phyloP scores from a whole-genome alignment of 306 rosid species.

The Betula pendula region DNA sequence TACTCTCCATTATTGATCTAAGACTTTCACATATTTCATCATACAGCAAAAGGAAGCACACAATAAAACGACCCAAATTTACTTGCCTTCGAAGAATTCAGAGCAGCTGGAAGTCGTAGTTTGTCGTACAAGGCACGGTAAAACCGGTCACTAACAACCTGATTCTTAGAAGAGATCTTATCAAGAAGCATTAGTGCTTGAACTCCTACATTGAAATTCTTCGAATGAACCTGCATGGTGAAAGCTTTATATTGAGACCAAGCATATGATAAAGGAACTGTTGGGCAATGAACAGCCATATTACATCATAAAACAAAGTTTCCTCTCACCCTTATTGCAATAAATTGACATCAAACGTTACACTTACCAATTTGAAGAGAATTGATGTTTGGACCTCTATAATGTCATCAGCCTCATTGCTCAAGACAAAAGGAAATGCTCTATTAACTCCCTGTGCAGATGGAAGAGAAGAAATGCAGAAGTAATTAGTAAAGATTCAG shows the following conservation, averaged over 20 bases:
- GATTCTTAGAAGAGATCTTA: conserved; percentile 92
- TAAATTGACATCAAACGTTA: conserved; percentile 20
- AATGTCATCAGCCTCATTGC: conserved; percentile 85
- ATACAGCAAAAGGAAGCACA: background rate
- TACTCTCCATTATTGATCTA: background rate
- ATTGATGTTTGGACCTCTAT: conserved; percentile 90
- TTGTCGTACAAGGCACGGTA: conserved; percentile 91
- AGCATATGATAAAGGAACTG: background rate
- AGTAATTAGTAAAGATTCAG: background rate
- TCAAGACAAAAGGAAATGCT: conserved; percentile 90
- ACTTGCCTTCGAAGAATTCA: conserved; percentile 86
- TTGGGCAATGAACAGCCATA: background rate
- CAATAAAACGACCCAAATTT: background rate
- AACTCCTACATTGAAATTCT: conserved; percentile 87
- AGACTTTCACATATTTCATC: background rate
- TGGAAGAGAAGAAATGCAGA: conserved; percentile 19
- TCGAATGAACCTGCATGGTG: conserved; percentile 82
- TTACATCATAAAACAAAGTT: background rate
- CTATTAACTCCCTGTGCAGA: conserved; percentile 84
- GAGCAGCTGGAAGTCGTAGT: conserved; percentile 84
- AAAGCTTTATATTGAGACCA: conserved; percentile 22
- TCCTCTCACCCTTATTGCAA: background rate
- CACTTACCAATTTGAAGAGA: conserved; percentile 80
- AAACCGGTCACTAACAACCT: conserved; percentile 83
- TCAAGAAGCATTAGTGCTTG: conserved; percentile 96